Conservation (phyloP, 1,284 basidiomycete species). For the Melampsora americana region DNA sequence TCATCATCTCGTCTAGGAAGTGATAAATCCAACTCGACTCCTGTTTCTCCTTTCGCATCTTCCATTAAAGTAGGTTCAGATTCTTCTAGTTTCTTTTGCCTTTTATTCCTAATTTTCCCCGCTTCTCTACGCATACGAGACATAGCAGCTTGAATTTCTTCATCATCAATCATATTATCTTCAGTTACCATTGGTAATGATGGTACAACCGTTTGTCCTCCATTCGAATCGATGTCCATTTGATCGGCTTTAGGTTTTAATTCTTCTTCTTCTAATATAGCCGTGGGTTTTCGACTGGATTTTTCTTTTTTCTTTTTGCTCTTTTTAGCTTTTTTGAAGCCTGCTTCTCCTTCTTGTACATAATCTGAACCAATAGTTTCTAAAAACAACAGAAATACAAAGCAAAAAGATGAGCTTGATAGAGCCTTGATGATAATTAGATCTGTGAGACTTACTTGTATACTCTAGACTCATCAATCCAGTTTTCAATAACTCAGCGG, state of each 20-base stretch:
- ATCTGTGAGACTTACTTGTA: conserved; percentile 66
- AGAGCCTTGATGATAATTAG: conserved; percentile 16
- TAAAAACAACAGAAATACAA: neutral
- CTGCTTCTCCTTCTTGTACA: conserved; percentile 38
- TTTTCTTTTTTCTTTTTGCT: conserved; percentile 21
- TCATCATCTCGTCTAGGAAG: conserved; percentile 24
- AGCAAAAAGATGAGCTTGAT: neutral
- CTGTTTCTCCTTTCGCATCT: conserved; percentile 54
- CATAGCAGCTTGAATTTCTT: conserved; percentile 90
- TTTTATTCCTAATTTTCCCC: conserved; percentile 28
- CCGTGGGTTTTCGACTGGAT: conserved; percentile 18
- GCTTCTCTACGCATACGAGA: conserved; percentile 72
- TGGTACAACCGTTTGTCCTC: neutral
- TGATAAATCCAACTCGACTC: conserved; percentile 45
- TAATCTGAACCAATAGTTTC: conserved; percentile 36
- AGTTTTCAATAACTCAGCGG: conserved; percentile 66
- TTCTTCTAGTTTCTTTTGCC: conserved; percentile 63
- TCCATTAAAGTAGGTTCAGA: conserved; percentile 49
- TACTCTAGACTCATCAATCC: conserved; percentile 85
- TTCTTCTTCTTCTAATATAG: neutral
- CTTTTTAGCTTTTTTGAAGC: conserved; percentile 30
- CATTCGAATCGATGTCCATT: conserved; percentile 28
- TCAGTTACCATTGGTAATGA: conserved; percentile 60
- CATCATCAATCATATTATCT: conserved; percentile 92
- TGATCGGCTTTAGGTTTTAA: neutral